Percentiles rank a stretch among this genome's conserved stretches.
Conservation (phyloP, 306 rosid species). For the Bauhinia variegata region DNA sequence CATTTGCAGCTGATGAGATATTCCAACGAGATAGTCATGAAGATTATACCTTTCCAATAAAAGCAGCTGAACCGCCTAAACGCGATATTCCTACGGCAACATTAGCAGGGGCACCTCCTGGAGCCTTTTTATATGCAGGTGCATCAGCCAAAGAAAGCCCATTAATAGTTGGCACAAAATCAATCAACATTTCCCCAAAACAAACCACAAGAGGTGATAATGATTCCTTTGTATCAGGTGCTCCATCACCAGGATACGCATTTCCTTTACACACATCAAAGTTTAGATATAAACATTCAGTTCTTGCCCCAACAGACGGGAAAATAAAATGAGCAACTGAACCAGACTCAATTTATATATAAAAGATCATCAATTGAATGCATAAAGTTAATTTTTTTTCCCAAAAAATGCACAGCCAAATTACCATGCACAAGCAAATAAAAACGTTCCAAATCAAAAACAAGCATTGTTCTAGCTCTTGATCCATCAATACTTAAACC, state of each 20-base stretch:
- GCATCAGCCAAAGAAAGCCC: slow-evolving; percentile 92
- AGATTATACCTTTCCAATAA: slow-evolving; percentile 98
- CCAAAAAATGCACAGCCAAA: no score
- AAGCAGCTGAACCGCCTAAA: slow-evolving; percentile 93
- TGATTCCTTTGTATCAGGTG: slow-evolving; percentile 64
- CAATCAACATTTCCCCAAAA: slow-evolving; percentile 96
- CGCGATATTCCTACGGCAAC: slow-evolving; percentile 96
- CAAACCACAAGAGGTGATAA: slow-evolving; percentile 85
- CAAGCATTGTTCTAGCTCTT: slow-evolving; percentile 2
- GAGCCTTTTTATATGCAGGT: slow-evolving; percentile 92
- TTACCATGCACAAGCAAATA: not conserved
- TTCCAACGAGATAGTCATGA: no score
- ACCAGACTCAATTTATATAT: not conserved
- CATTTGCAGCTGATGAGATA: no score
- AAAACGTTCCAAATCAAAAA: not conserved
- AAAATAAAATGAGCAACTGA: slow-evolving; percentile 17
- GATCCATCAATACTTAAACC: not conserved
- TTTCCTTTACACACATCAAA: slow-evolving; percentile 52
- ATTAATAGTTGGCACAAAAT: slow-evolving; percentile 80
- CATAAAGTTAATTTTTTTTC: no score
- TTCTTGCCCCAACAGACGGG: slow-evolving; percentile 2
- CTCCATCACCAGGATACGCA: slow-evolving; percentile 62
- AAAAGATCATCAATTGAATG: not conserved
- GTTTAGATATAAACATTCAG: slow-evolving; percentile 28
- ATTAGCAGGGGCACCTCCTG: slow-evolving; percentile 99